These are phyloP conservation scores for Metschnikowia santaceciliae DNA, from an alignment of 805 yeast species.

Conservation along the genomic window DNA sequence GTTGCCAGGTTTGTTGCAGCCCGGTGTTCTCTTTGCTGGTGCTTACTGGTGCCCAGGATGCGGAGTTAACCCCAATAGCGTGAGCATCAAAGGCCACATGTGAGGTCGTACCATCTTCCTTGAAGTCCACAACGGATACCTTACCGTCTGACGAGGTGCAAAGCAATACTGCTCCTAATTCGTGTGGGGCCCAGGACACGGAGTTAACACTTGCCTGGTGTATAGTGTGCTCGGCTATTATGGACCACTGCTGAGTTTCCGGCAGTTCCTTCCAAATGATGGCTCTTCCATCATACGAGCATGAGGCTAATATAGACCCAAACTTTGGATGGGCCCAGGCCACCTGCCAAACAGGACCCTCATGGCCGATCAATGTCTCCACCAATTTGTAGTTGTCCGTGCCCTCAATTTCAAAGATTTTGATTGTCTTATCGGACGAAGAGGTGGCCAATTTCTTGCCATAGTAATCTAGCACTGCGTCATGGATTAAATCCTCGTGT, in stretches of 20 bases:
- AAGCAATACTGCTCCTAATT: conserved; percentile 85
- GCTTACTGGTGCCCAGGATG: conserved; percentile 84
- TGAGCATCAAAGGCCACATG: conserved; percentile 73
- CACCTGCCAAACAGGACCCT: conserved; percentile 99
- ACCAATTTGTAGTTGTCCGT: conserved; percentile 41
- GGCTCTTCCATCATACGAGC: conserved; percentile 93
- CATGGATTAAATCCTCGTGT: conserved; percentile 91
- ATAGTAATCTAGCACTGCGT: conserved; percentile 94
- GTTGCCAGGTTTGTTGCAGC: not conserved
- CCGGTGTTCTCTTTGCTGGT: conserved; percentile 26
- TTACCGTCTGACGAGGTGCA: conserved; percentile 93
- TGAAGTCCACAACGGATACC: conserved; percentile 85
- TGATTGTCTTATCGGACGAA: conserved; percentile 19
- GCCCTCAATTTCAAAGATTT: conserved; percentile 21
- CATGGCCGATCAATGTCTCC: conserved; percentile 88
- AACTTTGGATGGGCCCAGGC: conserved; percentile 99
- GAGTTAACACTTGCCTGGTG: conserved; percentile 95
- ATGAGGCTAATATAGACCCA: conserved; percentile 90
- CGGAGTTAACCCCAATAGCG: conserved; percentile 90
- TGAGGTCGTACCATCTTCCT: conserved; percentile 78
- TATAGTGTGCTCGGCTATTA: conserved; percentile 78
- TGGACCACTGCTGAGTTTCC: conserved; percentile 82
- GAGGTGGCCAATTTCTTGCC: conserved; percentile 80
- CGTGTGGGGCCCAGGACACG: conserved; percentile 96
- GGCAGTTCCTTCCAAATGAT: conserved; percentile 84